Conservation (phyloP, 768 basidiomycete genomes). For the Xerocomellus dryophilus region DNA sequence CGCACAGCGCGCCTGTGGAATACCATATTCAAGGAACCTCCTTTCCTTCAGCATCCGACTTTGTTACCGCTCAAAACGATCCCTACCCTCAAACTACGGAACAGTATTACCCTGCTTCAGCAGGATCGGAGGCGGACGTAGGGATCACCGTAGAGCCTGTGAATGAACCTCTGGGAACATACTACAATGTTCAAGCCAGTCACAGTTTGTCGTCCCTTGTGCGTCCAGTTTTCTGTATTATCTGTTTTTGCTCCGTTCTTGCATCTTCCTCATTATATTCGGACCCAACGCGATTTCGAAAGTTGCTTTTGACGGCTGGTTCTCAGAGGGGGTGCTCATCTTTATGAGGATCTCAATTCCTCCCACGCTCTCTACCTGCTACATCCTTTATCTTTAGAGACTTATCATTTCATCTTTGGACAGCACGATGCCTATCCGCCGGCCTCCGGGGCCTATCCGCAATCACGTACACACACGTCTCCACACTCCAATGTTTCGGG, state of each 20-base stretch:
- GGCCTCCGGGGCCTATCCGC: background rate
- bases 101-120: constrained; percentile 4
- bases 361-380: background rate
- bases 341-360: background rate
- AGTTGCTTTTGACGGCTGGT: background rate
- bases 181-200: constrained; percentile 13
- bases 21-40: constrained; percentile 1
- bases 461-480: constrained; percentile 15
- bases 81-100: constrained; percentile 5
- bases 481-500: constrained; percentile 19
- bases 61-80: background rate
- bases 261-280: background rate
- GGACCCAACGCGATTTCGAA: background rate
- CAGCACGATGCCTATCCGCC: constrained; percentile 17
- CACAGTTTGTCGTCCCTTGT: constrained; percentile 27
- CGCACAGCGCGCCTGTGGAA: background rate
- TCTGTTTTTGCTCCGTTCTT: background rate
- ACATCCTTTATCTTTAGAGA: background rate
- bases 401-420: background rate
- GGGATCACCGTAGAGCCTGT: constrained; percentile 21
- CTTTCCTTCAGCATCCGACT: constrained; percentile 5
- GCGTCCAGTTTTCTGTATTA: constrained; percentile 6
- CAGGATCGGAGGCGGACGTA: constrained; percentile 1
- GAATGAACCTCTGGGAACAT: constrained; percentile 5
- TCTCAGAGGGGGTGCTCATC: background rate